phyloP scores from a whole-genome alignment of 257 asterid species.

The Przewalskia tangutica region DNA sequence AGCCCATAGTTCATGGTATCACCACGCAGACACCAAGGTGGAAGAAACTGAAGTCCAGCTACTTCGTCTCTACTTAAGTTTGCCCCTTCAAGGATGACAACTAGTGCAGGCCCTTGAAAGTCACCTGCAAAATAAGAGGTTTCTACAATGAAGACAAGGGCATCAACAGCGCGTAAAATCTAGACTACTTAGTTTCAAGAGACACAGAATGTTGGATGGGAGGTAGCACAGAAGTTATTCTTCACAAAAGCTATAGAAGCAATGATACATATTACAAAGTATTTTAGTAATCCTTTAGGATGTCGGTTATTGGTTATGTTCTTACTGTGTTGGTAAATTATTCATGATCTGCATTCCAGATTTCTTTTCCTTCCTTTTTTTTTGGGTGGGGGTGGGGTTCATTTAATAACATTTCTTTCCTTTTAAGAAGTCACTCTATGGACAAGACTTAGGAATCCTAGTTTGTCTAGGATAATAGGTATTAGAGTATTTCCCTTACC shows the following conservation, averaged over 20 bases:
- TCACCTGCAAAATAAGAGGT: constrained; percentile 55
- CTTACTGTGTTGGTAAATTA: background rate
- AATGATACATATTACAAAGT: background rate
- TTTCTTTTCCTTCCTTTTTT: background rate
- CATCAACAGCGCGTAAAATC: background rate
- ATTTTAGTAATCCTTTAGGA: background rate
- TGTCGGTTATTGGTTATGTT: background rate
- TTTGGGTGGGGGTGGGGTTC: background rate
- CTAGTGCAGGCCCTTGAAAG: constrained; percentile 92
- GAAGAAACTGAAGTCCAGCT: constrained; percentile 81
- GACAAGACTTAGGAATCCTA: background rate
- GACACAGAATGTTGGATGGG: background rate
- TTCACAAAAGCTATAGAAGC: background rate
- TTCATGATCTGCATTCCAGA: background rate
- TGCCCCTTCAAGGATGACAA: constrained; percentile 81
- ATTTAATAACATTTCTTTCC: background rate
- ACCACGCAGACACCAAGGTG: constrained; percentile 89
- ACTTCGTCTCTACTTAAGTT: constrained; percentile 85
- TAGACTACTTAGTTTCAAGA: background rate
- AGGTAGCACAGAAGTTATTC: background rate
- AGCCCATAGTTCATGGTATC: constrained; percentile 82
- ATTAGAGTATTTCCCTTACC: background rate
- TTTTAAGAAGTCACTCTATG: background rate
- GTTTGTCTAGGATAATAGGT: background rate
- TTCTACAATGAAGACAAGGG: background rate